These are phyloP conservation scores for Antrodiella citrinella DNA, from an alignment of 768 basidiomycete species.

Conservation along the genomic window DNA sequence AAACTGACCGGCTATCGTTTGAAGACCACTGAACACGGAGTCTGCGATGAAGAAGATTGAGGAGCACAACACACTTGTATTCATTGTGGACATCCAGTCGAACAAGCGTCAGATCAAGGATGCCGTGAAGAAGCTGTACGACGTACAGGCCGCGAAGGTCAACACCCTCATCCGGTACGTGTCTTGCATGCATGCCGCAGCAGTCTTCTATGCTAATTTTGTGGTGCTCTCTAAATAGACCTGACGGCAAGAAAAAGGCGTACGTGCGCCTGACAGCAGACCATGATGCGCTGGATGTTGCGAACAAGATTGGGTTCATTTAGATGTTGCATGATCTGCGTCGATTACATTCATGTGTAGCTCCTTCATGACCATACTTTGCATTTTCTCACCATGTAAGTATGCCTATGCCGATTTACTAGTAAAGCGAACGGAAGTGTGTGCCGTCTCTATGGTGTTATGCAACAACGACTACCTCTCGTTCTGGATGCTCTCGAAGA, in stretches of 20 bases:
- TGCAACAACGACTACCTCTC: too few relatives aligned
- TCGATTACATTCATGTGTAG: slow-evolving; percentile 5
- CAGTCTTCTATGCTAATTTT: not conserved
- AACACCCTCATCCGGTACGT: slow-evolving; percentile 96
- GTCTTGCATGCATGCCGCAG: too few relatives aligned
- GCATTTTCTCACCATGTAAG: slow-evolving; percentile 4
- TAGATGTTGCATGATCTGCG: slow-evolving; percentile 29
- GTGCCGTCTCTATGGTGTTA: too few relatives aligned
- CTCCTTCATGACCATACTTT: too few relatives aligned
- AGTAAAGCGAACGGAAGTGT: too few relatives aligned
- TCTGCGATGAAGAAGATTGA: slow-evolving; percentile 99
- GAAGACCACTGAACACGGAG: slow-evolving; percentile 86
- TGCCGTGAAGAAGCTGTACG: slow-evolving; percentile 98
- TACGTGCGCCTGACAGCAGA: slow-evolving; percentile 94
- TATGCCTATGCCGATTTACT: too few relatives aligned
- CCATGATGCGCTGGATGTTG: slow-evolving; percentile 93
- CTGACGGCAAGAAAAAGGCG: slow-evolving; percentile 99
- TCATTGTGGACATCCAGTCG: slow-evolving; percentile 89
- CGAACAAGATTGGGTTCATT: slow-evolving; percentile 98
- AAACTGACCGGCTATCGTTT: not conserved
- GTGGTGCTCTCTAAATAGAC: slow-evolving; percentile 44
- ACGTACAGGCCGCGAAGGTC: slow-evolving; percentile 91
- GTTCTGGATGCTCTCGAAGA: too few relatives aligned
- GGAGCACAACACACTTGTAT: slow-evolving; percentile 98
- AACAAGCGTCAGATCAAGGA: slow-evolving; percentile 99